Base-by-base conservation (phyloP, 306 rosid species). In the Elaeagnus macrophylla region DNA sequence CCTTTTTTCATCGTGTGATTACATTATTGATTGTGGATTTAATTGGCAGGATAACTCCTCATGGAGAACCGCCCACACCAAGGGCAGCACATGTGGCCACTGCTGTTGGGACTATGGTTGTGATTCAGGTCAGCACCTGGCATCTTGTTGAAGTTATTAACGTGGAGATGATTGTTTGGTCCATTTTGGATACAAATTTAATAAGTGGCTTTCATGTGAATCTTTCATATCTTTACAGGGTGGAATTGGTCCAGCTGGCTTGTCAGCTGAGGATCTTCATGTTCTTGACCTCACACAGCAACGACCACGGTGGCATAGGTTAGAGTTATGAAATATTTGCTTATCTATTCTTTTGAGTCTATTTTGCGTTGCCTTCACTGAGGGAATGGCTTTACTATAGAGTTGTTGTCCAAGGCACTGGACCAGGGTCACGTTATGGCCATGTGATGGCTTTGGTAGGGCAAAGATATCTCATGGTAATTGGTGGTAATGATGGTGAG, bases 371-470 rank as follows among this genome's bases (percentile, higher is more conserved):
- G 75, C 42, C 57, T 49, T 72, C 17, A 54, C 53, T 64, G 64
- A 66, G 59, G 74, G 64, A 68, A 70, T 74, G 66, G 65, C 59
- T 51, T 73, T 20, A 20, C 32, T 25, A 67, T 65, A 93, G 99
- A 70, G 99, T 93, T 75, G 95, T 85, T 63, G 99, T 93, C 72
- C 99, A 91, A 64, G 99, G 99, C 66, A 96, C 99, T 67, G 99
- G 99, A 61, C 99, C 99, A 57, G 99, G 99, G 73, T 86, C 96
- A 20, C 99, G 99, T 61, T 93, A 93, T 72, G 99, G 99, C 56
- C 99, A 93, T 79, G 99, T 88, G 66, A 93, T 93, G 99, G 99
- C 99, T 71, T 76, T 93, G 81, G 96, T 93, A 64, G 99, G 99
- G 75, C 99, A 93, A 79, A 77, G 99, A 75, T 93, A 93, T 80